phyloP scores from a whole-genome alignment of 2,329 filamentous ascomycete species.

The Arthrobotrys conoides region DNA sequence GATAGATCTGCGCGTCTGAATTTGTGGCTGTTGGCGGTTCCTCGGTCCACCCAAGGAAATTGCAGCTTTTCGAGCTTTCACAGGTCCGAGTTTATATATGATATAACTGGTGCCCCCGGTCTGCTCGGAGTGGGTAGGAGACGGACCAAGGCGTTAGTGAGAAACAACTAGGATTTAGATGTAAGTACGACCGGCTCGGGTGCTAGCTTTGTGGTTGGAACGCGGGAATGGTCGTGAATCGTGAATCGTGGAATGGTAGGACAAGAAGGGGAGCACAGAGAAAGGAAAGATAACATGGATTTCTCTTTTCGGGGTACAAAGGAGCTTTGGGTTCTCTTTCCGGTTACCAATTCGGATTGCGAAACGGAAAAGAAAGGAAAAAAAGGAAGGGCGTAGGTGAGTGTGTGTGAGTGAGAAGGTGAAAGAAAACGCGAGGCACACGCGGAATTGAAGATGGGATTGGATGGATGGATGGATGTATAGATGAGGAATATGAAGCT shows the following conservation, averaged over 20 bases:
- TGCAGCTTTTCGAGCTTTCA: conserved; percentile 37
- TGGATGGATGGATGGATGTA: conserved; percentile 1
- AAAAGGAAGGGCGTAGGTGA: no score
- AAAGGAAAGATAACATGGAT: conserved; percentile 21
- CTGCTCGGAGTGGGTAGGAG: conserved; percentile 52
- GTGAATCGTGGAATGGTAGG: conserved; percentile 51
- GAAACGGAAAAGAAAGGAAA: not conserved
- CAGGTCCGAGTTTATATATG: conserved; percentile 8
- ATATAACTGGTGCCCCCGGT: conserved; percentile 34
- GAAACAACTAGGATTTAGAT: conserved; percentile 25
- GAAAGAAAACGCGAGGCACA: conserved; percentile 35
- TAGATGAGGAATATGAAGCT: conserved; percentile 1
- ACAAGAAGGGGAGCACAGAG: conserved; percentile 25
- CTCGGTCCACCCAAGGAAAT: conserved; percentile 24
- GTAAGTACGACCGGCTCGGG: conserved; percentile 57
- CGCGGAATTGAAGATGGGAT: conserved; percentile 29
- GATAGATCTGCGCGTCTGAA: conserved; percentile 56
- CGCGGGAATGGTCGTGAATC: conserved; percentile 54
- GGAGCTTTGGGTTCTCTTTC: no score
- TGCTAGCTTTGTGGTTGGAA: conserved; percentile 54
- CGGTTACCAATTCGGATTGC: conserved; percentile 9
- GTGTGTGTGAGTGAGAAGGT: not conserved
- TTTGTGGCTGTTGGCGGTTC: conserved; percentile 25
- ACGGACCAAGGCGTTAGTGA: conserved; percentile 33
- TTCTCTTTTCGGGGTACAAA: conserved; percentile 34